Conservation (phyloP, 371 early-diverging fungal species). For the Lichtheimia corymbifera region DNA sequence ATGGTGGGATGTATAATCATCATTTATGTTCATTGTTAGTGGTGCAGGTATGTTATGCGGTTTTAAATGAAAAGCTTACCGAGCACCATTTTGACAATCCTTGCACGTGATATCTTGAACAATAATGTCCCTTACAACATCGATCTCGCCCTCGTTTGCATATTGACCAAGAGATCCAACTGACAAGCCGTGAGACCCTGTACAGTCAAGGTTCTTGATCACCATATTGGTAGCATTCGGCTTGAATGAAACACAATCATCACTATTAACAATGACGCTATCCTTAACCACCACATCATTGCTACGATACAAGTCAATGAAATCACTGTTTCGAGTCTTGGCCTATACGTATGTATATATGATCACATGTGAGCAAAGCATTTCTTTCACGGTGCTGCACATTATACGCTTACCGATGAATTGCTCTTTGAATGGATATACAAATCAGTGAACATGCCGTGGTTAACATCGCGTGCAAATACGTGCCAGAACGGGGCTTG, state of each 20-base stretch:
- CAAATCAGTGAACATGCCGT: slow-evolving; percentile 13
- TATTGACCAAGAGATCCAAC: slow-evolving; percentile 30
- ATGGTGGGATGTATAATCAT: neutral
- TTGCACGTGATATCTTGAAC: slow-evolving; percentile 21
- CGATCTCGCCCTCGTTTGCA: slow-evolving; percentile 15
- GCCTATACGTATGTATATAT: neutral
- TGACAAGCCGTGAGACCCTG: slow-evolving; percentile 30
- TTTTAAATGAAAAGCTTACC: slow-evolving; percentile 1
- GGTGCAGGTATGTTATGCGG: neutral
- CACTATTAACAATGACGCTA: slow-evolving; percentile 21
- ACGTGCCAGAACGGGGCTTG: slow-evolving; percentile 24
- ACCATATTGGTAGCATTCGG: slow-evolving; percentile 18
- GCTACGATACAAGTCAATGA: slow-evolving; percentile 16
- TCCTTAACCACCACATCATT: slow-evolving; percentile 16
- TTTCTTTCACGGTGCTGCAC: neutral
- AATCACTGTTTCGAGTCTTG: slow-evolving; percentile 16
- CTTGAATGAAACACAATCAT: slow-evolving; percentile 29
- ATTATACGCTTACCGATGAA: slow-evolving; percentile 12
- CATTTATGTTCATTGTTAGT: neutral
- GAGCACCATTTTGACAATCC: slow-evolving; percentile 24
- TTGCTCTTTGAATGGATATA: slow-evolving; percentile 15
- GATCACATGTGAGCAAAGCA: neutral
- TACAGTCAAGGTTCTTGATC: slow-evolving; percentile 24
- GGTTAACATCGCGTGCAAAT: slow-evolving; percentile 13
- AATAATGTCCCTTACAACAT: slow-evolving; percentile 20